Percentiles rank a stretch among this genome's conserved stretches.
Conservation (phyloP, 306 rosid species). For the Alnus rubra region DNA sequence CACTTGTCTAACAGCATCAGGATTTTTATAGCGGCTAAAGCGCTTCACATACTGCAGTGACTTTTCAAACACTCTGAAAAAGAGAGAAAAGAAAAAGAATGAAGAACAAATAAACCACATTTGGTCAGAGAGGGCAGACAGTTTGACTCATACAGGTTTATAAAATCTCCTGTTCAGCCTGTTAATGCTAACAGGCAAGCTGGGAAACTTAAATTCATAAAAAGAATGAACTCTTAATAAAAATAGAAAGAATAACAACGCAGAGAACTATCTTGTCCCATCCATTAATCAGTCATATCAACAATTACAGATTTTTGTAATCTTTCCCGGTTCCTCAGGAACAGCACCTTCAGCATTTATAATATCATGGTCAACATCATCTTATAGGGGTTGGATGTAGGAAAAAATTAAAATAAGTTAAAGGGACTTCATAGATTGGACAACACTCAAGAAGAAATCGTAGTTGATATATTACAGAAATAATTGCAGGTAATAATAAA, state of each 20-base stretch:
- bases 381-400: background rate
- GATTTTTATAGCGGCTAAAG: slow-evolving; percentile 93
- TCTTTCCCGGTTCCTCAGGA: background rate
- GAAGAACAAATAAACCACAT: background rate
- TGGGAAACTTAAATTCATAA: background rate
- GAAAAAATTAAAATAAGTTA: background rate
- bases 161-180: background rate
- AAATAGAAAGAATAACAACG: background rate
- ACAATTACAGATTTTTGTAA: background rate
- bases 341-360: background rate
- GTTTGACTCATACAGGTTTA: background rate
- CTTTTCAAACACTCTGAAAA: slow-evolving; percentile 88
- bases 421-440: background rate
- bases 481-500: background rate
- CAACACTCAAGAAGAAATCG: background rate
- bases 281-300: background rate
- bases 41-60: slow-evolving; percentile 97
- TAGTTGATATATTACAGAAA: background rate
- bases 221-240: background rate
- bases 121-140: background rate
- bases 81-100: background rate
- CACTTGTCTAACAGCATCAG: slow-evolving; percentile 97
- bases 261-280: background rate
- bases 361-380: background rate
- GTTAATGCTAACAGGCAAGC: background rate